Evolutionary conservation across 2,329 filamentous ascomycete species (phyloP).

Genomic region (Lanzia echinophila): DNA sequence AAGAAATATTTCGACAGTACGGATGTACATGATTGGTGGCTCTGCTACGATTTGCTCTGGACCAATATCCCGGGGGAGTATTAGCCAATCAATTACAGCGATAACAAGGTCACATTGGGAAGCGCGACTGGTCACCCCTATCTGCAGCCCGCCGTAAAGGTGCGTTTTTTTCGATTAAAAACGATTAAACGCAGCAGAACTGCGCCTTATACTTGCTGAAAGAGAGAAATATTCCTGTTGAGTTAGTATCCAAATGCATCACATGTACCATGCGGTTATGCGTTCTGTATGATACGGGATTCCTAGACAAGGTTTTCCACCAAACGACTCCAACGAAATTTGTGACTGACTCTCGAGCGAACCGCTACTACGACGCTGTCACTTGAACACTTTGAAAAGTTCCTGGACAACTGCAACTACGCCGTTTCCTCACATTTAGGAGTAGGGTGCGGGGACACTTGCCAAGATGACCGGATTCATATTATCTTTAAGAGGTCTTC

Average conservation of each 20-base stretch:
- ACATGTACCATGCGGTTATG: too few species aligned
- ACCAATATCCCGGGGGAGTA: not conserved
- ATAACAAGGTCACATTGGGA: not conserved
- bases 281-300: not conserved
- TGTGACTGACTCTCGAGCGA: not conserved
- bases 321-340: not conserved
- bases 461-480: not conserved
- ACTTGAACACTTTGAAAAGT: not conserved
- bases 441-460: too few species aligned
- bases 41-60: not conserved
- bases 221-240: not conserved
- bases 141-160: not conserved
- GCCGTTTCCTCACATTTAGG: not conserved
- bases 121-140: not conserved
- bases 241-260: too few species aligned
- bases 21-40: conserved; percentile 20
- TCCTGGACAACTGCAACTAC: not conserved
- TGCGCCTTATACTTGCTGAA: not conserved
- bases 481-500: not conserved
- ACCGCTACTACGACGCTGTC: not conserved
- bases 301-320: not conserved
- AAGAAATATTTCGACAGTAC: conserved; percentile 35
- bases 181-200: not conserved
- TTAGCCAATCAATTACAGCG: not conserved
- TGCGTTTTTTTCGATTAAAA: not conserved